A percentile compares a stretch with the other conserved stretches of the same genome.
Evolutionary conservation across 805 yeast species (phyloP).

Genomic region (Kodamaea hsintzibuensis): DNA sequence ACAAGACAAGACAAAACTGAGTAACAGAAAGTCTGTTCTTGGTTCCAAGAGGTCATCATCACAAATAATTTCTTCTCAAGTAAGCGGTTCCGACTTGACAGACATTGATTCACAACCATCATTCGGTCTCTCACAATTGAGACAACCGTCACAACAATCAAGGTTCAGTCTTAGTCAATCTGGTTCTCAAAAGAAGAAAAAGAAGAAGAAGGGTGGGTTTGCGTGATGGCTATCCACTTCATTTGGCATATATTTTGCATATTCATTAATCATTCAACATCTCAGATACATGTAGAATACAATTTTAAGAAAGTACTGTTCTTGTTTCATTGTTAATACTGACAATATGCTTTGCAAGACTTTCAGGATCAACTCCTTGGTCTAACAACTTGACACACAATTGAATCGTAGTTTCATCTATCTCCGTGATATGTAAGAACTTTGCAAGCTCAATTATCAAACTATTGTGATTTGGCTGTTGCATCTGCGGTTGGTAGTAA

Average conservation of each 20-base stretch:
- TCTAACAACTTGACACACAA: conserved; percentile 35
- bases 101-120: background rate
- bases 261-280: background rate
- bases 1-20: background rate
- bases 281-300: background rate
- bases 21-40: background rate
- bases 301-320: conserved; percentile 3
- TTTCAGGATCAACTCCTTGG: conserved; percentile 34
- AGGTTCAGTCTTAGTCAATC: conserved; percentile 6
- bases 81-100: background rate
- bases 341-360: conserved; percentile 26
- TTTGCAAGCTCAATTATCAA: conserved; percentile 24
- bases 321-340: conserved; percentile 28
- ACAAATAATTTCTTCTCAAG: background rate
- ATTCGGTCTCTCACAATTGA: background rate
- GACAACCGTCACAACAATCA: conserved; percentile 6
- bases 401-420: conserved; percentile 32
- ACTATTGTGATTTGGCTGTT: conserved; percentile 10
- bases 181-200: conserved; percentile 27
- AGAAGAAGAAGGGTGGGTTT: conserved; percentile 52
- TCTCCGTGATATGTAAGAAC: conserved; percentile 20
- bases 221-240: conserved; percentile 24
- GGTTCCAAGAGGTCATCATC: background rate
- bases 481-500: conserved; percentile 6
- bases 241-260: background rate